A percentile compares a stretch with the other conserved stretches of the same genome.
Conservation (phyloP, 2,329 filamentous ascomycete species). For the Ustulina deusta region DNA sequence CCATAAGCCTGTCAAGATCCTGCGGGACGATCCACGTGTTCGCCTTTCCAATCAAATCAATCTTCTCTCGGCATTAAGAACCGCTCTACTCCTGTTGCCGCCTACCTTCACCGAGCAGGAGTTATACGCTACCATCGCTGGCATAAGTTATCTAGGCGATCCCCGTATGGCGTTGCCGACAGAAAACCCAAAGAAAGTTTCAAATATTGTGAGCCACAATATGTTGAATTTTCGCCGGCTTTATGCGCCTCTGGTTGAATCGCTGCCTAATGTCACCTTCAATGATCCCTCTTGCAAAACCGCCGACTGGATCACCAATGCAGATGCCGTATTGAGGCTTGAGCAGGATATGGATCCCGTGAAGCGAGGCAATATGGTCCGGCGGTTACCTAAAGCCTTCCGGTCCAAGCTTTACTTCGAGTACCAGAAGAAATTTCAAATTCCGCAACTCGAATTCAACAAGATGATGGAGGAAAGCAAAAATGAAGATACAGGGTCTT, state of each 20-base stretch:
- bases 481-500: constrained; percentile 75
- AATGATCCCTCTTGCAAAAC: constrained; percentile 70
- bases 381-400: constrained; percentile 87
- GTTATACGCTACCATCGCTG: constrained; percentile 90
- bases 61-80: constrained; percentile 88
- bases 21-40: constrained; percentile 91
- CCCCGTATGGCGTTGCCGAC: constrained; percentile 93
- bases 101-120: constrained; percentile 86
- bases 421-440: constrained; percentile 90
- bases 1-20: constrained; percentile 95
- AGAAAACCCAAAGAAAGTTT: constrained; percentile 91
- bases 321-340: constrained; percentile 73
- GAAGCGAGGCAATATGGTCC: constrained; percentile 95
- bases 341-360: constrained; percentile 93
- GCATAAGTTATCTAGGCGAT: constrained; percentile 93
- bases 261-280: constrained; percentile 88
- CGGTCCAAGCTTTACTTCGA: constrained; percentile 91
- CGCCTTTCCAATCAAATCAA: constrained; percentile 97
- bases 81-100: constrained; percentile 87
- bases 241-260: constrained; percentile 89
- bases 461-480: constrained; percentile 82
- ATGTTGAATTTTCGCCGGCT: constrained; percentile 90
- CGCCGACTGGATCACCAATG: constrained; percentile 72
- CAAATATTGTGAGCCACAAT: constrained; percentile 94
- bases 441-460: constrained; percentile 85